These are phyloP conservation scores for Trifolium dubium DNA, from an alignment of 306 rosid species.

Conservation along the genomic window DNA sequence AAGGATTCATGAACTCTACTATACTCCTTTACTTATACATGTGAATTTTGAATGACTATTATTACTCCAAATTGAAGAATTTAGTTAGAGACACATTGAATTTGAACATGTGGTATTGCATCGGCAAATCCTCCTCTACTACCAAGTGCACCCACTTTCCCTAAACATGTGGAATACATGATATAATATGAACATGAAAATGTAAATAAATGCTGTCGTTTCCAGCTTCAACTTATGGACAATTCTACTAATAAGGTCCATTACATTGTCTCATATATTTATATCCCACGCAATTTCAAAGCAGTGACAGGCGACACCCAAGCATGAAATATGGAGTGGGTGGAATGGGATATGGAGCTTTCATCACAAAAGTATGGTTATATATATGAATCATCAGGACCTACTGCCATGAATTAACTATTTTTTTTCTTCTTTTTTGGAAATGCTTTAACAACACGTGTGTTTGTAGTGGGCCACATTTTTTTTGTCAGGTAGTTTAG, in stretches of 20 bases:
- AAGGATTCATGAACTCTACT: too few relatives aligned
- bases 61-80: background rate
- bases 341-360: background rate
- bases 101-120: conserved; percentile 6
- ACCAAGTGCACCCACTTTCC: conserved; percentile 29
- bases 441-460: background rate
- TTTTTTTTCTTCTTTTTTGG: background rate
- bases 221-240: conserved; percentile 36
- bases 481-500: too few relatives aligned
- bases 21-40: too few relatives aligned
- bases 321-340: background rate
- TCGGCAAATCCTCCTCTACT: background rate
- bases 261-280: conserved; percentile 22
- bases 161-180: conserved; percentile 18
- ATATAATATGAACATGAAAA: background rate
- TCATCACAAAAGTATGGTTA: background rate
- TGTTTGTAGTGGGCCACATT: background rate
- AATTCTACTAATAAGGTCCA: conserved; percentile 22
- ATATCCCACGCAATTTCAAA: conserved; percentile 27
- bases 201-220: background rate
- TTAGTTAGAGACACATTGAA: background rate
- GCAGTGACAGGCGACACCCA: conserved; percentile 8
- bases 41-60: too few relatives aligned
- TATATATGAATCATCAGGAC: conserved; percentile 17
- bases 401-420: conserved; percentile 27